Evolutionary conservation across 1,284 basidiomycete species (phyloP), one percentile per base, ranked within the genome.

Genomic region (Coniophora puteana): DNA sequence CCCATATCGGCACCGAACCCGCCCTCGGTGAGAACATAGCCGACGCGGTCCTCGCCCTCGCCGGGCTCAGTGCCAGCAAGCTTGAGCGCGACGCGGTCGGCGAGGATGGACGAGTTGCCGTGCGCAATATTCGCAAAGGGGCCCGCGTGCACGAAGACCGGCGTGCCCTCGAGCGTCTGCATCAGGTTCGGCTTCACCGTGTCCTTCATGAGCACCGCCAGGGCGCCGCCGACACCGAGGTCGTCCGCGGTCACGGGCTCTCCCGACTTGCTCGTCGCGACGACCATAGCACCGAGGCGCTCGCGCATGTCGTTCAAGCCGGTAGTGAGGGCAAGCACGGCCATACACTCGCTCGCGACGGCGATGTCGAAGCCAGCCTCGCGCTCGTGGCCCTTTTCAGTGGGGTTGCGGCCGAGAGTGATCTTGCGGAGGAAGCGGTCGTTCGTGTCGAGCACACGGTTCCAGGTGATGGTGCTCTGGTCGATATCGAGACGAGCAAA

Each of bases 121-220:
- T 99, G 95, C 3, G 95, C 95, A 57, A 99, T 99, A 74, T 99
- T 99, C 51, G 95, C 95, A 62, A 99, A 99, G 13, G 95, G 96
- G 41, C 95, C 95, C 8, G 95, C 95, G 65, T 99, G 95, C 6
- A 99, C 96, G 60, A 99, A 98, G 46, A 99, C 96, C 25, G 95
- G 95, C 1, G 95, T 99, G 38, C 95, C 95, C 80, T 99, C 92
- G 36, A 99, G 74, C 8, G 95, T 96, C 68, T 99, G 95, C 95
- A 99, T 99, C 51, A 99, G 67, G 61, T 97, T 99, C 16, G 95
- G 95, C 73, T 99, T 99, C 73, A 99, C 95, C 16, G 96, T 92
- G 59, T 99, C 95, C 74, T 98, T 98, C 87, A 99, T 91, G 47
- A 99, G 76, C 36, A 99, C 95, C 12, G 96, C 90, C 47, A 99